phyloP scores from a whole-genome alignment of 176 grass and related monocot genomes.

The Thalia dealbata region DNA sequence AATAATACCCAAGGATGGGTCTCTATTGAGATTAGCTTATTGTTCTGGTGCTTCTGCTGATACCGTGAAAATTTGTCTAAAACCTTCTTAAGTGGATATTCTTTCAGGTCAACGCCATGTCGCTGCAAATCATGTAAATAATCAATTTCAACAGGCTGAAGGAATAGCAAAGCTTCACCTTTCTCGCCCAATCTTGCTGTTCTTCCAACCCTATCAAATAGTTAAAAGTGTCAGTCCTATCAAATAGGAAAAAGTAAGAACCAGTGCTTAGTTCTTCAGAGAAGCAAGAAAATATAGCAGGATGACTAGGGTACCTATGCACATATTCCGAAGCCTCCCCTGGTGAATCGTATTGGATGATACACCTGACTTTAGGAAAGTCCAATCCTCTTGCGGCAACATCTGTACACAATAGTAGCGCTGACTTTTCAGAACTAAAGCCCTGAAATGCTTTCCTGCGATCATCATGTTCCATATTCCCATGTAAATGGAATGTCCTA shows the following conservation, averaged over 20 bases:
- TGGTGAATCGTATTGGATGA: conserved; percentile 96
- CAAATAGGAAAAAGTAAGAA: neutral
- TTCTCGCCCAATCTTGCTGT: conserved; percentile 85
- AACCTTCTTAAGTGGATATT: conserved; percentile 75
- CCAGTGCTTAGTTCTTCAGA: neutral
- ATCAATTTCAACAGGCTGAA: conserved; percentile 82
- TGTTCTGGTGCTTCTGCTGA: conserved; percentile 44
- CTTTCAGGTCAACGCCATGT: conserved; percentile 61
- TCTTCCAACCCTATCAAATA: conserved; percentile 67
- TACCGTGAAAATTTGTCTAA: conserved; percentile 56
- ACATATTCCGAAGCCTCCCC: conserved; percentile 97
- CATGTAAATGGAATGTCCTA: conserved; percentile 70
- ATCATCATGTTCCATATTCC: conserved; percentile 84
- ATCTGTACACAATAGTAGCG: conserved; percentile 80
- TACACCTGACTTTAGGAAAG: conserved; percentile 81
- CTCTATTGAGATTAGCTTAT: conserved; percentile 59
- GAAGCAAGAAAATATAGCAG: conserved; percentile 1
- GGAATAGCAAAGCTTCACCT: conserved; percentile 82
- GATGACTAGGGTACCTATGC: conserved; percentile 53
- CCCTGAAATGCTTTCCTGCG: conserved; percentile 70
- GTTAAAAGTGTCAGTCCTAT: too few relatives aligned
- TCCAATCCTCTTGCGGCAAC: conserved; percentile 85
- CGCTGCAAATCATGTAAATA: conserved; percentile 78
- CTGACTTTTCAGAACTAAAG: conserved; percentile 79
- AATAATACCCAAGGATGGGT: conserved; percentile 87